Evolutionary conservation across 495 filamentous ascomycete species (phyloP), one percentile per base, ranked within the genome.

Genomic region (Cladorrhinum samala): DNA sequence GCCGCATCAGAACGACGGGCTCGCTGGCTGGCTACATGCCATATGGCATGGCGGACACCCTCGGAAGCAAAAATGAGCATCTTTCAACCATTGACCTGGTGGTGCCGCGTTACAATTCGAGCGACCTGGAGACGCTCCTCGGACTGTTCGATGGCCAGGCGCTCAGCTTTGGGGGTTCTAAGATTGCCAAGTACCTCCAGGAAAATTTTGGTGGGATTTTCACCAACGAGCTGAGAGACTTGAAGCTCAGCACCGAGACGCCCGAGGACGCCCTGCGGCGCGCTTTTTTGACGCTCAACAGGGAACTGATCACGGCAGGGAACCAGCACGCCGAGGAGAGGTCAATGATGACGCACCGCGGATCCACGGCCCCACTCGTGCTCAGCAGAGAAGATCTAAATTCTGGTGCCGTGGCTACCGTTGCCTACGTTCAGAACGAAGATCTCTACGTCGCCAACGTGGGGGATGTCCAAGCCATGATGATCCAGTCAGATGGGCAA

Each of bases 51-150:
- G 92, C 93, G 36, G 93, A 99, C 69, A 90, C 86, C n/a, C 74
- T 99, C 2, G 93, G 45, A 18, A 47, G 93, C 14, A 86, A 80
- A 58, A 90, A 89, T 60, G 91, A 97, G 62, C 93, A 99, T 67
- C 68, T 99, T 6, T 96, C 94, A 9, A 95, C 91, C n/a, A 87
- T 97, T 41, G 93, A 99, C 69, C 86, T 99, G 75, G 90, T 97
- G 38, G 88, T 97, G 25, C 94, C 94, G 1, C 83, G 88, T 20
- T 87, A 96, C 65, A 88, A 89, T 62, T 90, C 88, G n/a, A 87
- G 86, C 45, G 89, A 96, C 55, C 84, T 88, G 47, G 91, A 97
- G 65, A 93, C 85, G 13, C 75, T 99, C 36, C 70, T 97, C 36
- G 93, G 93, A 2, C 82, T 99, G 73, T 99, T 99, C 61, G 93